Conservation (phyloP, 2,329 filamentous ascomycete species). For the Cadophora malorum region DNA sequence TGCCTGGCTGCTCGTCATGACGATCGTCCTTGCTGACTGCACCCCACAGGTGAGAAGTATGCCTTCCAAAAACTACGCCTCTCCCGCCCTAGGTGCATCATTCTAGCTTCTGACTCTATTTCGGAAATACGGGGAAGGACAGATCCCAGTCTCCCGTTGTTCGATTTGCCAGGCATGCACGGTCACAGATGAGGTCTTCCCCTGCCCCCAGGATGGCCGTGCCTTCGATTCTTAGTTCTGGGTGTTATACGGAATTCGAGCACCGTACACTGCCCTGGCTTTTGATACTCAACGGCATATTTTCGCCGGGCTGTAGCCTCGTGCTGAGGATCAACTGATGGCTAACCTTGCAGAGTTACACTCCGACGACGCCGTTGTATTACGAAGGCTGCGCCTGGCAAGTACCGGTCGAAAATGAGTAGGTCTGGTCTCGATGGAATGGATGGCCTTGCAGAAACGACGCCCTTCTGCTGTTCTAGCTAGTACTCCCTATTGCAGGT, state of each 20-base stretch:
- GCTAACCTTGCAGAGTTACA: constrained; percentile 18
- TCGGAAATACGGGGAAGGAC: constrained; percentile 21
- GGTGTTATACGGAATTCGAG: neutral
- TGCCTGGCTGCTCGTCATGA: constrained; percentile 15
- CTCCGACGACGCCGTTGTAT: neutral
- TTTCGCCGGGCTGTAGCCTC: constrained; percentile 26
- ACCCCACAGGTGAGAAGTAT: constrained; percentile 17
- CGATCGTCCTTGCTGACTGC: constrained; percentile 19
- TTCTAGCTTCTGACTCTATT: constrained; percentile 31
- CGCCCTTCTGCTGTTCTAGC: neutral
- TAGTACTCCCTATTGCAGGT: neutral
- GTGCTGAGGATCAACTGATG: constrained; percentile 25
- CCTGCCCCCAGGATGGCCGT: constrained; percentile 20
- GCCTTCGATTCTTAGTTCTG: constrained; percentile 15
- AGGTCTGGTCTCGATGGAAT: constrained; percentile 19
- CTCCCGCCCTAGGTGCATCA: constrained; percentile 14
- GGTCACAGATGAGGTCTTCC: constrained; percentile 9
- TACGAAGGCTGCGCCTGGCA: constrained; percentile 18
- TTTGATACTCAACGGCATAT: constrained; percentile 17
- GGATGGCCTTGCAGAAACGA: neutral
- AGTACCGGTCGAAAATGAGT: constrained; percentile 10
- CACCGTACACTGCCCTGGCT: constrained; percentile 20
- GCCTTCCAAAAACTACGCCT: constrained; percentile 18
- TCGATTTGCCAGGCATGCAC: neutral
- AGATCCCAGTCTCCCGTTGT: constrained; percentile 9